Base-by-base conservation (phyloP, 2,329 filamentous ascomycete species). In the Colletotrichum sp. region DNA sequence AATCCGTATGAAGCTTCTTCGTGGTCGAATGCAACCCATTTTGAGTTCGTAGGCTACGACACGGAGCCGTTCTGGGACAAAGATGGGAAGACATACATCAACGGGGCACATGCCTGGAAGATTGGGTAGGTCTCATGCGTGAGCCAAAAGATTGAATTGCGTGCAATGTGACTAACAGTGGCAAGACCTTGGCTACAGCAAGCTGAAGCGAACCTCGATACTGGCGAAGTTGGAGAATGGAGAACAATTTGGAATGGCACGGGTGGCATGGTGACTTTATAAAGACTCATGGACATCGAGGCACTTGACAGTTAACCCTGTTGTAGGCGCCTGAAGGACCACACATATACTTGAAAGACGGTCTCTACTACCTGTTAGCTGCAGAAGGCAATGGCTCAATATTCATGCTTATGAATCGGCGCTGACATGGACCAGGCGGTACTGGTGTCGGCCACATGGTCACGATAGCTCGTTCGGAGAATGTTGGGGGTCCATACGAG, bases 1-100 rank as follows among this genome's bases (percentile, higher is more conserved):
- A 52, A 82, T 25, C 77, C 78, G 1, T 81, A 77, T 39, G 69
- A 81, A 1, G 75, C 78, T 19, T 64, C 44, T 1, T 77, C 77
- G 0, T 82, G 81, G 81, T 79, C 78, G 22, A 78, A 82, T 34
- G 80, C 81, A 0, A 76, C 81, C 0, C 77, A 77, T 3, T 82
- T 82, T 22, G 69, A 72, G 6, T 76, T 80, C 8, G 76, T 66
- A 0, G 68, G 67, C 5, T 74, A 77, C n/a, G 78, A 80, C 15
- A 82, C 81, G 64, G 91, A 92, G 69, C 88, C 90, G 4, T 90
- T 91, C 79, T 92, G 90, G 88, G 88, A 92, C 66, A 86, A 87
- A 2, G 87, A 92, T 64, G 90, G 90, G 1, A 89, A 86, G 72
- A 82, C 87, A 0, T 92, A 91, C 72, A 86, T 90, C 13, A 69